Conservation (phyloP, 2,329 filamentous ascomycete genomes). For the Fusarium paranaense region DNA sequence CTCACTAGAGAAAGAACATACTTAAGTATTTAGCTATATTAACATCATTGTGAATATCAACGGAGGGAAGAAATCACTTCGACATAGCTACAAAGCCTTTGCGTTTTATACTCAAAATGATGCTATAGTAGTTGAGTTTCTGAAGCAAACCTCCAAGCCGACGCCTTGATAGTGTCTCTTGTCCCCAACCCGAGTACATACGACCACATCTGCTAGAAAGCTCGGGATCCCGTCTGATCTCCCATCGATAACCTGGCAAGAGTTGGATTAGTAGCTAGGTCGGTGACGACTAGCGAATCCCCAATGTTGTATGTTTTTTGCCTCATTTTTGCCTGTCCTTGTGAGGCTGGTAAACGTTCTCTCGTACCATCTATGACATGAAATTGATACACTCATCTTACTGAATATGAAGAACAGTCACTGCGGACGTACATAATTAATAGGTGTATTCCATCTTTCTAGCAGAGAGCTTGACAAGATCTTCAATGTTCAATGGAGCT, state of each 20-base stretch:
- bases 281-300: conserved; percentile 36
- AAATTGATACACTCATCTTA: neutral
- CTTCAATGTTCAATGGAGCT: neutral
- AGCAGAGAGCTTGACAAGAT: neutral
- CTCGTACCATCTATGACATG: neutral
- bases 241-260: conserved; percentile 33
- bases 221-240: conserved; percentile 35
- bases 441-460: neutral
- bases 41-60: neutral
- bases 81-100: too few species aligned
- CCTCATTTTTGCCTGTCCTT: neutral
- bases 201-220: conserved; percentile 30
- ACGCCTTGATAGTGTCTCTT: neutral
- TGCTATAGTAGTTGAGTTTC: neutral
- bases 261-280: conserved; percentile 37
- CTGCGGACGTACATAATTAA: too few species aligned
- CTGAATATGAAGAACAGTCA: too few species aligned
- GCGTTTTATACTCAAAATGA: neutral
- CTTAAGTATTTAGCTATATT: neutral
- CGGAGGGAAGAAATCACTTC: neutral
- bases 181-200: conserved; percentile 2
- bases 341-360: neutral
- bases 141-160: neutral
- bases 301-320: conserved; percentile 29
- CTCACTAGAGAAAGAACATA: neutral